Conservation (phyloP, 2,329 filamentous ascomycete species). For the Diaporthe amygdali region DNA sequence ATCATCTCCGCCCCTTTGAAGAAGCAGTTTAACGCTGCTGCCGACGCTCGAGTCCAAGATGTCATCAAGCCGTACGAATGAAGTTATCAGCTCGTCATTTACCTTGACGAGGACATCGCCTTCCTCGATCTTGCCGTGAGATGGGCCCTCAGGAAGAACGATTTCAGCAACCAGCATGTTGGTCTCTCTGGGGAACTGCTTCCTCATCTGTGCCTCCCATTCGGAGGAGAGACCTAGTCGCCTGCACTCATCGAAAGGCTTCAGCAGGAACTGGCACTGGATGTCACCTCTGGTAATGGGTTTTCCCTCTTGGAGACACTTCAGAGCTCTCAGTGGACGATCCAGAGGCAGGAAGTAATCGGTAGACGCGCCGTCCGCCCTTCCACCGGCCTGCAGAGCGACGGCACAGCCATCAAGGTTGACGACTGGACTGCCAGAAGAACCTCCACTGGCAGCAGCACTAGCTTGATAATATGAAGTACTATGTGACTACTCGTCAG, state of each 20-base stretch:
- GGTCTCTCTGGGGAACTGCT: constrained; percentile 87
- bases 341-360: constrained; percentile 97
- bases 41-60: constrained; percentile 90
- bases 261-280: constrained; percentile 95
- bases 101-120: constrained; percentile 93
- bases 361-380: constrained; percentile 92
- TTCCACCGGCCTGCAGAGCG: constrained; percentile 90
- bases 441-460: constrained; percentile 93
- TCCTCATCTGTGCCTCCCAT: constrained; percentile 85
- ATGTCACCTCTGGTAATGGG: constrained; percentile 92
- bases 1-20: constrained; percentile 89
- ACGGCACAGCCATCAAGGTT: constrained; percentile 93
- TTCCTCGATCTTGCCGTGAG: constrained; percentile 85
- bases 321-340: constrained; percentile 83
- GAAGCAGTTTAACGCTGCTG: constrained; percentile 75
- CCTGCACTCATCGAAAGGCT: constrained; percentile 96
- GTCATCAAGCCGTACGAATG: constrained; percentile 90
- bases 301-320: constrained; percentile 79
- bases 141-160: constrained; percentile 88
- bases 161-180: constrained; percentile 98
- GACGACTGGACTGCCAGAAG: constrained; percentile 97
- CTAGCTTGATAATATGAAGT: constrained; percentile 97
- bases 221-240: constrained; percentile 82
- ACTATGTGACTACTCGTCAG: neutral
- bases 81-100: constrained; percentile 89